These are phyloP conservation scores for Podospora pseudoanserina DNA, from an alignment of 495 filamentous ascomycete species.

Conservation along the genomic window DNA sequence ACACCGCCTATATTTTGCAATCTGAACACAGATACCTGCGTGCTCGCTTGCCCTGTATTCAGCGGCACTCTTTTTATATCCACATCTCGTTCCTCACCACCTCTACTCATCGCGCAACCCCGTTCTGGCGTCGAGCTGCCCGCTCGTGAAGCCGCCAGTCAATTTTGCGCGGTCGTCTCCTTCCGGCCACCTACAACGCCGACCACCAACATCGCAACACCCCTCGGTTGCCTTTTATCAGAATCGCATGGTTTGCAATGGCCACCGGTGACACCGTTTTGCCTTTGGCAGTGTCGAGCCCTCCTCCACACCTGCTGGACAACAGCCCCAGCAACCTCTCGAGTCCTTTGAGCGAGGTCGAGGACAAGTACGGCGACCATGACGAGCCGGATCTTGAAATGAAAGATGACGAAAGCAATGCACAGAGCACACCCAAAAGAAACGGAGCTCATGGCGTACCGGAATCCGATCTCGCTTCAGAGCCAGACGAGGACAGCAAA, in stretches of 20 bases:
- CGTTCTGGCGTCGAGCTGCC: conserved; percentile 22
- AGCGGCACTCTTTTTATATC: conserved; percentile 7
- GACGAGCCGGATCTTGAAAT: conserved; percentile 47
- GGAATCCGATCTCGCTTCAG: conserved; percentile 31
- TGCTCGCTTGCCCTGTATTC: background rate
- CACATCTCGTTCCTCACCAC: background rate
- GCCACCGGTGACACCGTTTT: conserved; percentile 45
- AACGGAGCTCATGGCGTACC: conserved; percentile 49
- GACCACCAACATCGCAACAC: conserved; percentile 19
- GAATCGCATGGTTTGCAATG: conserved; percentile 36
- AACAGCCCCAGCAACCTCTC: conserved; percentile 42
- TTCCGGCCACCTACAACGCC: conserved; percentile 16
- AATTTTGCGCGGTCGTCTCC: conserved; percentile 29
- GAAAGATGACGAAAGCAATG: conserved; percentile 14
- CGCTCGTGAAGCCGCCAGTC: conserved; percentile 18
- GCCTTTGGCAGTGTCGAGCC: conserved; percentile 43
- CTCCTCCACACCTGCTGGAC: conserved; percentile 39
- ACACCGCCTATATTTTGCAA: background rate
- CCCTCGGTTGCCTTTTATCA: background rate
- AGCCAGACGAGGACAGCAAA: conserved; percentile 37
- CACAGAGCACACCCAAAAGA: conserved; percentile 46
- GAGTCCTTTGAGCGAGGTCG: conserved; percentile 87
- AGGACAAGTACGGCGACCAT: conserved; percentile 59
- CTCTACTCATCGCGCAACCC: conserved; percentile 19
- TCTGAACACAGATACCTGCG: background rate